phyloP scores from a whole-genome alignment of 768 basidiomycete genomes.

The Tulasnella sp. region DNA sequence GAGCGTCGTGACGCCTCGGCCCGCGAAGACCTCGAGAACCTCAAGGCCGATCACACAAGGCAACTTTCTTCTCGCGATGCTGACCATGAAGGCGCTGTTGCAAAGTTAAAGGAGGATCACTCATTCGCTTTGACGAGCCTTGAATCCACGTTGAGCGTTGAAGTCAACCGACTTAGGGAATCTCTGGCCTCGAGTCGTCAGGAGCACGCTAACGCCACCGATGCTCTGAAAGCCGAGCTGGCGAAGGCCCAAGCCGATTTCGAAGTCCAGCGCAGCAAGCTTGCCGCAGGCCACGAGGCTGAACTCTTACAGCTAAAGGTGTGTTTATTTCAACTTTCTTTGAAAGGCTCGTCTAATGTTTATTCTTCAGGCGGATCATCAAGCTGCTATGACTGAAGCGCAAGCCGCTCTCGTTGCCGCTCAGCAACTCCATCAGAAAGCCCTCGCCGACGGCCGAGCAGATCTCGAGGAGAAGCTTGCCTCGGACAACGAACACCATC shows the following conservation, averaged over 20 bases:
- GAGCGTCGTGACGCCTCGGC: conserved; percentile 69
- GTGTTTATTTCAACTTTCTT: not conserved
- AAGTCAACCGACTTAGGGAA: conserved; percentile 59
- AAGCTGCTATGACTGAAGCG: conserved; percentile 51
- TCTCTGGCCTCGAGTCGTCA: conserved; percentile 53
- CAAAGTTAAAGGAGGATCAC: conserved; percentile 38
- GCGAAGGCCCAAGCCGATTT: conserved; percentile 42
- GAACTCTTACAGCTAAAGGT: conserved; percentile 35
- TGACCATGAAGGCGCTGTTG: conserved; percentile 51
- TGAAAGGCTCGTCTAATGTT: conserved; percentile 20
- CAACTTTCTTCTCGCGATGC: conserved; percentile 60
- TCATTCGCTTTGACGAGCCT: conserved; percentile 41
- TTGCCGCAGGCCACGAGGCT: conserved; percentile 37
- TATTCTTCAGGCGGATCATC: conserved; percentile 54
- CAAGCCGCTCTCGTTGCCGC: conserved; percentile 49
- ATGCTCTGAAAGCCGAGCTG: conserved; percentile 34
- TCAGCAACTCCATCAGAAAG: conserved; percentile 45
- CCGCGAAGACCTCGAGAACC: conserved; percentile 63
- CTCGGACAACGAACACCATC: conserved; percentile 55
- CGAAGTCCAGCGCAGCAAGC: conserved; percentile 43
- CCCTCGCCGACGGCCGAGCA: conserved; percentile 47
- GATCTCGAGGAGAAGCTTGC: conserved; percentile 46
- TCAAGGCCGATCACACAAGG: conserved; percentile 66
- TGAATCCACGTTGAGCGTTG: conserved; percentile 59
- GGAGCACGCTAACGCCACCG: conserved; percentile 54